phyloP scores from a whole-genome alignment of 768 basidiomycete species.

The Auricularia heimuer region DNA sequence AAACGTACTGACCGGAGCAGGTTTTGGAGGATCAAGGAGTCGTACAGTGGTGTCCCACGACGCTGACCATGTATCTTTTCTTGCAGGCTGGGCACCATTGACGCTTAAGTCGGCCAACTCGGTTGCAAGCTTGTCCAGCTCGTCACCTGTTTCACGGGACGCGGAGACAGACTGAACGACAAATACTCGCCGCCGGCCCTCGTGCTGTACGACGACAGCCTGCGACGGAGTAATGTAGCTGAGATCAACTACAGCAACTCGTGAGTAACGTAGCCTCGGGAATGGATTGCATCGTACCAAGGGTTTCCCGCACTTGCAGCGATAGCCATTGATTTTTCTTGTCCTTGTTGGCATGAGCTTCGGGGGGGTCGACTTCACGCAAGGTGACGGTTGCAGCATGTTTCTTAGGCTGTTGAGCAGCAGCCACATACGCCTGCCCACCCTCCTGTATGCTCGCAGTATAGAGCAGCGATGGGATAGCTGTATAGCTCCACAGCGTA shows the following conservation, averaged over 20 bases:
- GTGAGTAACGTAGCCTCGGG: slow-evolving; percentile 4
- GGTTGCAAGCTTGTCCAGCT: slow-evolving; percentile 26
- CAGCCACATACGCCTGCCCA: slow-evolving; percentile 36
- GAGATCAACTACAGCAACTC: slow-evolving; percentile 46
- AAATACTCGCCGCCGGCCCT: slow-evolving; percentile 51
- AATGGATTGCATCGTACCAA: slow-evolving; percentile 38
- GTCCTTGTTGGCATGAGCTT: slow-evolving; percentile 22
- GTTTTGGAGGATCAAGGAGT: slow-evolving; percentile 38
- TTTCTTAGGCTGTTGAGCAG: slow-evolving; percentile 31
- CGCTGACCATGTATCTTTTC: slow-evolving; percentile 44
- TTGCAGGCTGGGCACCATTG: slow-evolving; percentile 10
- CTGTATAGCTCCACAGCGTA: slow-evolving; percentile 36
- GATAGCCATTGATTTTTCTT: slow-evolving; percentile 48
- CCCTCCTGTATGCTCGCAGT: slow-evolving; percentile 50
- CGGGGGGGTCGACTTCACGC: slow-evolving; percentile 32
- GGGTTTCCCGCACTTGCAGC: slow-evolving; percentile 52
- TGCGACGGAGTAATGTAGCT: slow-evolving; percentile 58
- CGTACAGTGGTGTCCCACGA: slow-evolving; percentile 58
- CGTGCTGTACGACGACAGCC: slow-evolving; percentile 51
- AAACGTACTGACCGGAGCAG: slow-evolving; percentile 28
- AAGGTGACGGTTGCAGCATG: slow-evolving; percentile 40
- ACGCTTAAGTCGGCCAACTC: slow-evolving; percentile 39
- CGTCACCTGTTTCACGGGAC: slow-evolving; percentile 15
- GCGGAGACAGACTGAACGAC: slow-evolving; percentile 37
- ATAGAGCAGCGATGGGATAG: slow-evolving; percentile 49